Evolutionary conservation across 306 rosid genomes (phyloP), one percentile per base, ranked within the genome.

Genomic region (Senna tora): DNA sequence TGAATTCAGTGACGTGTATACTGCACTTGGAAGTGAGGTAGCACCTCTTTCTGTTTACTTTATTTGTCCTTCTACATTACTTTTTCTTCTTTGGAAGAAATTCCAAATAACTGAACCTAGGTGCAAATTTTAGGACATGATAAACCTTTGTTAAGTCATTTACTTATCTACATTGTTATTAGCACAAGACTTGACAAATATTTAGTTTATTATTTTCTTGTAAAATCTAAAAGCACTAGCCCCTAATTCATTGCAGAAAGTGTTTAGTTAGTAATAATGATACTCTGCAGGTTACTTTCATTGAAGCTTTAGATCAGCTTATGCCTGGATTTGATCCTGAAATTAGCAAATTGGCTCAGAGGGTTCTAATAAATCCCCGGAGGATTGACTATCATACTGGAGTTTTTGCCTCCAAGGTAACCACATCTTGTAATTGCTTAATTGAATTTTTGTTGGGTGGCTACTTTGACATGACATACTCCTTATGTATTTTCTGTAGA

Each of bases 281-380:
- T 73, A 57, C 71, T 75, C 68, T 85, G 75, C 79, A 94, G 99
- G 99, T 94, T 82, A 94, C 99, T 59, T 94, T 94, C 71, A 41
- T 94, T 64, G 99, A 94, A 82, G 99, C 99, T 76, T 82, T 94
- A 66, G 97, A 91, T 82, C 99, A 91, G 88, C 97, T 94, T 54
- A 91, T 94, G 99, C 99, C 99, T 74, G 99, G 99, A 76, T 94
- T 94, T 91, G 99, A 94, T 86, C 99, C 99, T 28, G 99, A 94
- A 87, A 94, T 94, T 60, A 87, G 99, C 80, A 94, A 94, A 81
- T 84, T 94, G 79, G 99, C 99, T 80, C 97, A 94, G 39, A 86
- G 99, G 83, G 93, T 94, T 81, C 88, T 94, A 34, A 87, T 94
- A 65, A 94, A 89, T 79, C 96, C 99, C 43, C 86, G 99, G 21